Evolutionary conservation across 1,284 basidiomycete genomes (phyloP), one percentile per base, ranked within the genome.

Genomic region (Pulchroboletus neoregius): DNA sequence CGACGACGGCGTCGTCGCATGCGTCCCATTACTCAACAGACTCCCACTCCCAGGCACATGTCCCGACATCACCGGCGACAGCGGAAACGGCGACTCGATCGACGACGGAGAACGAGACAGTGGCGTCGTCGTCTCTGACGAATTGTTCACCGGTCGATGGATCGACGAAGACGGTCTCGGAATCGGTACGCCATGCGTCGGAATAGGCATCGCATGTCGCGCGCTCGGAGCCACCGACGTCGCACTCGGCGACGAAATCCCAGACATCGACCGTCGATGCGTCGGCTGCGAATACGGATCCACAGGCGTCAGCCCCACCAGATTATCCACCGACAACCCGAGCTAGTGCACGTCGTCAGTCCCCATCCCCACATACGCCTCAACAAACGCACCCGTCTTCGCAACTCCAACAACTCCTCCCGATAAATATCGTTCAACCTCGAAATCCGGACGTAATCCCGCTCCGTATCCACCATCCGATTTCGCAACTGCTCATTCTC

Each of bases 361-460:
- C 15, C 26, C 6, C 18, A 26, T 22, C 12, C 44, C 13, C 6
- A 6, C 33, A 32, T 49, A 30, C 18, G 8, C 4, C 10, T 39
- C 37, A 50, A 13, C 16, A 9, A 1, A 75, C 86, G 68, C 64
- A 89, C 87, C 62, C 86, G 70, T 57, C 80, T 70, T 47, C 88
- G 68, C 61, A 87, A 80, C 36, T 87, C 81, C 49, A 91, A 82
- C 49, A 91, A 66, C 64, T 91, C 87, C 64, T 89, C 86, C 26
- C 87, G 72, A 58, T 90, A 91, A 4, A 88, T 75, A 57, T 91
- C 87, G 52, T 89, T 90, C 58, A 89, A 65, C 54, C 87, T 68
- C 45, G 79, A 73, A 43, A 87, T 74, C 24, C 83, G 76, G 50
- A 87, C 75, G 59, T 81, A 89, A 52, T 87, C 84, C 48, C 84